phyloP scores from a whole-genome alignment of 148 eudicot genomes.

The Spergularia marina region DNA sequence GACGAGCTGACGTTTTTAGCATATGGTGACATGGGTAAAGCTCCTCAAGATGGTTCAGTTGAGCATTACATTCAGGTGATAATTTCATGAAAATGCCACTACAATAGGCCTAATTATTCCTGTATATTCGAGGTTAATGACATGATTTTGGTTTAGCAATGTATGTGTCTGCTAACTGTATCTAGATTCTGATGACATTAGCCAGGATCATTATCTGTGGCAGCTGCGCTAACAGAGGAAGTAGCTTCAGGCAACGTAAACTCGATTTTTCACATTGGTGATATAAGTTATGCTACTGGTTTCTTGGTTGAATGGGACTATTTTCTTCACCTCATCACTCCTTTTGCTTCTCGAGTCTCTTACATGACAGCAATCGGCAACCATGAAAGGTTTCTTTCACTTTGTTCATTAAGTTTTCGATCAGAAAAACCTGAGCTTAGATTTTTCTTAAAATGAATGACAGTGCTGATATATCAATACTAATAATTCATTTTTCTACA shows the following conservation, averaged over 20 bases:
- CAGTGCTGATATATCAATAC: not conserved
- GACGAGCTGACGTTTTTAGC: conserved; percentile 61
- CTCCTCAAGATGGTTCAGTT: conserved; percentile 64
- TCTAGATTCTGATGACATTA: conserved; percentile 15
- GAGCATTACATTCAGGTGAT: conserved; percentile 86
- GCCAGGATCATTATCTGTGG: conserved; percentile 82
- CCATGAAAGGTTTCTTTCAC: conserved; percentile 65
- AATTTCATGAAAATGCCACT: too few relatives aligned
- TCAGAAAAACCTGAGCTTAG: not conserved
- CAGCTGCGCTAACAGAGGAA: conserved; percentile 55
- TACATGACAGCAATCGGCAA: conserved; percentile 94
- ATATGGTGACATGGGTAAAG: conserved; percentile 91
- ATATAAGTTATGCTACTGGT: conserved; percentile 87
- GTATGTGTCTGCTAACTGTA: not conserved
- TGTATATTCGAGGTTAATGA: too few relatives aligned
- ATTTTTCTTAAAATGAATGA: not conserved
- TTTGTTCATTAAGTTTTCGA: not conserved
- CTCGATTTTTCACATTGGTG: conserved; percentile 78
- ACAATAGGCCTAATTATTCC: too few relatives aligned
- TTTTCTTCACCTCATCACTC: conserved; percentile 67
- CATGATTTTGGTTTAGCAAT: too few relatives aligned
- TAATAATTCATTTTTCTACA: not conserved
- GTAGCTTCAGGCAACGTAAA: conserved; percentile 53
- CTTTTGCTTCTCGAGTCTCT: conserved; percentile 58
- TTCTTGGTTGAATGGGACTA: conserved; percentile 90